Base-by-base conservation (phyloP, 768 basidiomycete species). In the Auriscalpium microsporum region DNA sequence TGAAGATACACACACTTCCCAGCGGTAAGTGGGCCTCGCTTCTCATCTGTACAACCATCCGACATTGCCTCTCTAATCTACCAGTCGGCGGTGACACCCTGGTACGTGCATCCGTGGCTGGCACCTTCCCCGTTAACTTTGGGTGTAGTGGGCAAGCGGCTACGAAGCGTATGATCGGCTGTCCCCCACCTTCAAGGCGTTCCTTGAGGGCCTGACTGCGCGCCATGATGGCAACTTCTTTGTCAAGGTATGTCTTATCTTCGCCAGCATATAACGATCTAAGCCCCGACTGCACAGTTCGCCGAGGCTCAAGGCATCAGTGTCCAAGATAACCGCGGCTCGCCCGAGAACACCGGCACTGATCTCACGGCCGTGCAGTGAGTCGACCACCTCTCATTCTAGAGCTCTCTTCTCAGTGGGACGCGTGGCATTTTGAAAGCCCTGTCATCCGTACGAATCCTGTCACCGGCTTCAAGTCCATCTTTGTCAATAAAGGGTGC, bases 391-490 rank as follows among this genome's bases (percentile, higher is more conserved):
- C 78, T 78, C 8, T 77, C 82, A 53, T 74, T 83, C 51, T 67
- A 80, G n/a, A 9, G 16, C 8, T 28, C 19, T 5, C 6, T 16
- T 19, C 10, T 10, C 11, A 38, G 10, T 19, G 35, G 34, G 21
- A 21, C 21, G 21, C 21, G 1, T 21, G 3, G 14, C 14, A 4
- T 4, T n/a, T 13, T 14, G 1, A 7, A 10, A 50, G 50, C 67
- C 90, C 90, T 14, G 73, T 93, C 48, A 86, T 93, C 53, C 83
- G 90, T 47, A 87, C 90, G 11, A 85, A 92, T 67, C 90, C 90
- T n/a, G 84, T 77, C 1, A 94, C 90, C 0, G 88, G 90, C 14
- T 87, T 83, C 81, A 91, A 92, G 77, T 82, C 80, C 55, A 70
- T 93, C 58, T 91, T 83, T 63, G 84, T 92, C 65, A 90, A 92